Base-by-base conservation (phyloP, 148 eudicot species). In the Agrostemma githago region DNA sequence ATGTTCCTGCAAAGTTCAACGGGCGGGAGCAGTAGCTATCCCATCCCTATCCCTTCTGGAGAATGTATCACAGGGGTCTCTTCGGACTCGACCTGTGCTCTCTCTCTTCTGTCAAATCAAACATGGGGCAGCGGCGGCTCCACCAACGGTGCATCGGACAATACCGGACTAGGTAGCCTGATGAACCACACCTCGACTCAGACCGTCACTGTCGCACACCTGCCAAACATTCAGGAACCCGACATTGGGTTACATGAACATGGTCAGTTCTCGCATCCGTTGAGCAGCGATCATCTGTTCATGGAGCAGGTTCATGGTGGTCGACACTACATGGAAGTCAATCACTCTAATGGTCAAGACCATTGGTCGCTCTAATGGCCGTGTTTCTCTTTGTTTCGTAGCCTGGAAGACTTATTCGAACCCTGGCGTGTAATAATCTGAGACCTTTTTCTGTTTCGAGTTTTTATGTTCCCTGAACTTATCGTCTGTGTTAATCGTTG, bases 31-130 rank as follows among this genome's bases (percentile, higher is more conserved):
- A 39, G 79, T 68, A 39, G 79, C 60, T 79, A 66, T 74, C 69
- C 83, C 19, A 69, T 86, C 48, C 80, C 34, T 26, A 26, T 86
- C 48, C 80, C 96, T 76, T 79, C 87, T 3, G 90, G 90, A 79
- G 89, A 86, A 82, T 85, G 88, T 76, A 84, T 78, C 80, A 77
- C 82, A 40, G 90, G 88, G 63, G 88, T 82, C 75, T 68, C 83
- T 40, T 40, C 85, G 15, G 88, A 85, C 81, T 85, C 92, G 48
- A 78, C 78, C 83, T 80, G 97, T 94, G 98, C 97, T 94, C 97
- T 91, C 98, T 94, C 98, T 94, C 97, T 94, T 94, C 98, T 94
- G 98, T 94, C 98, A 94, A 89, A 80, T 84, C 92, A 88, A 79
- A 82, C 90, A 73, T 88, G 95, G 89, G 85, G 79, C 34, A 26